Conservation (phyloP, 2,329 filamentous ascomycete genomes). For the Penicillium capsulatum region DNA sequence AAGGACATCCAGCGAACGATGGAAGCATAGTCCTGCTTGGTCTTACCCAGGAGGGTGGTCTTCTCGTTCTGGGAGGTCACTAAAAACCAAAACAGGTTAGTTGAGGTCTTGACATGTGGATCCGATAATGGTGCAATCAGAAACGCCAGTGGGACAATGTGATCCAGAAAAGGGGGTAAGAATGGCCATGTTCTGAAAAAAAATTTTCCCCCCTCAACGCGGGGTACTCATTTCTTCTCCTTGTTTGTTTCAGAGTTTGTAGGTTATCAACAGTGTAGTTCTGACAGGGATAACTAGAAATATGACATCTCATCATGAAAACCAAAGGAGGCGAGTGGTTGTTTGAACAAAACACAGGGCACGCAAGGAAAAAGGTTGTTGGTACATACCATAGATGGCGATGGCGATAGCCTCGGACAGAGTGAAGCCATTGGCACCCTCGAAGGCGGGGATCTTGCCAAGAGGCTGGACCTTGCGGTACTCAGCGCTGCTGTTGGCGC, state of each 20-base stretch:
- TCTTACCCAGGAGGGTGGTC: slow-evolving; percentile 98
- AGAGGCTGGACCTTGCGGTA: slow-evolving; percentile 84
- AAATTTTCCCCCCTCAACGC: slow-evolving; percentile 22
- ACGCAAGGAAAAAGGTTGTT: slow-evolving; percentile 18
- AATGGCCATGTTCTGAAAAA: slow-evolving; percentile 13
- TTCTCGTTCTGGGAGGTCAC: slow-evolving; percentile 99
- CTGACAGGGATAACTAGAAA: slow-evolving; percentile 97
- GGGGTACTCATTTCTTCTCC: slow-evolving; percentile 50
- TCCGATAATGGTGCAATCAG: slow-evolving; percentile 14
- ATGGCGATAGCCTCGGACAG: slow-evolving; percentile 91
- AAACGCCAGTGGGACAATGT: slow-evolving; percentile 12
- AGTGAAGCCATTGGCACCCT: slow-evolving; percentile 84
- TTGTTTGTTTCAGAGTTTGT: slow-evolving; percentile 65
- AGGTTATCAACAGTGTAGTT: slow-evolving; percentile 77
- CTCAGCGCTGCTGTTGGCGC: slow-evolving; percentile 64
- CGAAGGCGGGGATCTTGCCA: slow-evolving; percentile 88
- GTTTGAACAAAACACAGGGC: slow-evolving; percentile 7
- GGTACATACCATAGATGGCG: slow-evolving; percentile 88
- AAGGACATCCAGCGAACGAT: slow-evolving; percentile 99
- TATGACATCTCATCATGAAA: slow-evolving; percentile 70
- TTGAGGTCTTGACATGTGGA: slow-evolving; percentile 11
- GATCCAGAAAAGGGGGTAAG: slow-evolving; percentile 7
- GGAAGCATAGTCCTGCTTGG: slow-evolving; percentile 99
- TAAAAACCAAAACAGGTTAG: slow-evolving; percentile 42
- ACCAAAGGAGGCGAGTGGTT: slow-evolving; percentile 6